Conservation (phyloP, 768 basidiomycete species). For the Tephrocybe sp. region DNA sequence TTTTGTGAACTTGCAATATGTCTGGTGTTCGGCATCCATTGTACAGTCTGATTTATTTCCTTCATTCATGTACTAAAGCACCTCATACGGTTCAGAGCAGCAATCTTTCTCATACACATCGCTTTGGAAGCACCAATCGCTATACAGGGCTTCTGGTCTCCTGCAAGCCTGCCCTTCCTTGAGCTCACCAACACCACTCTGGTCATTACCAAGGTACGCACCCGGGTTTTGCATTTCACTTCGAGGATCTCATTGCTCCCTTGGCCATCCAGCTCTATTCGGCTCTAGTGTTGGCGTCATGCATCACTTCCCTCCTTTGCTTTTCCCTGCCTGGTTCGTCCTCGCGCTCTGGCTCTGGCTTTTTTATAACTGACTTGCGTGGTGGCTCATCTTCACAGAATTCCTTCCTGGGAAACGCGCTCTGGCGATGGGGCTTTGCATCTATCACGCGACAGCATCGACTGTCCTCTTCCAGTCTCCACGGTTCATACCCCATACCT, state of each 20-base stretch:
- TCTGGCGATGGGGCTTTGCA: conserved; percentile 69
- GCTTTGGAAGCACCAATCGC: conserved; percentile 78
- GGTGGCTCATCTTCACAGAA: conserved; percentile 45
- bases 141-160: conserved; percentile 71
- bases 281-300: conserved; percentile 58
- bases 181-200: conserved; percentile 82
- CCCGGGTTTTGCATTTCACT: no score
- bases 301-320: conserved; percentile 60
- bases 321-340: conserved; percentile 70
- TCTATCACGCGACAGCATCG: conserved; percentile 75
- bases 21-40: conserved; percentile 11
- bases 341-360: neutral
- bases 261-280: conserved; percentile 59
- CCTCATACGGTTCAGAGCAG: conserved; percentile 41
- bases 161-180: conserved; percentile 66
- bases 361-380: neutral
- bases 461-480: conserved; percentile 76
- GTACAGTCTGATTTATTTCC: neutral
- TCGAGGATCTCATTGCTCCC: neutral
- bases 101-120: conserved; percentile 76
- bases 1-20: conserved; percentile 6
- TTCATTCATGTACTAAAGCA: neutral
- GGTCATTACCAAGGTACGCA: conserved; percentile 69
- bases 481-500: conserved; percentile 74
- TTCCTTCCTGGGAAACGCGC: conserved; percentile 87